Base-by-base conservation (phyloP, 306 rosid genomes). In the Cucumis cinereus region DNA sequence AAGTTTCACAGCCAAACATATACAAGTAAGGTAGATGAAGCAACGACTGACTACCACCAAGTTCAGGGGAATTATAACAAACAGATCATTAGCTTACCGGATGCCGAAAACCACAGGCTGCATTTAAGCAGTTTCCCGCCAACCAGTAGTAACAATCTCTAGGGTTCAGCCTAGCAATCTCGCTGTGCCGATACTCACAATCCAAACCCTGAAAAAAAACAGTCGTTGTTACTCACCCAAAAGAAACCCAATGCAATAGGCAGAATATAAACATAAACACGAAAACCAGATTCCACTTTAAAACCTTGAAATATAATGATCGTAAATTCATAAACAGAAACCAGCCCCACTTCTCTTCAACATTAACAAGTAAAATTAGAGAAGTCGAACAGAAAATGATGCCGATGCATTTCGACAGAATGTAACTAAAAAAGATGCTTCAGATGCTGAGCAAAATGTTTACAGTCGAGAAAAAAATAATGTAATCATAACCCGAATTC, bases 121-220 rank as follows among this genome's bases (percentile, higher is more conserved):
- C 88, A 79, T 94, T 88, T 35, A 85, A 78, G 81, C 96, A 94
- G 61, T 71, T 82, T n/a, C 96, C 94, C 33, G 91, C 82, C 74
- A 94, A 73, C 97, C 96, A 89, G 82, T 87, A 94, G 96, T 96
- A 90, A 84, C 97, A 94, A 52, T 89, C 97, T 85, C 93, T 86
- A 4, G 96, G 96, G 72, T 94, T 94, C 36, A 94, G 89, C 86
- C 94, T 90, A 11, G 95, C 95, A 64, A 90, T 83, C 84, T 91
- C 97, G 54, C 86, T 85, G 76, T 91, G 98, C 62, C 97, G 85
- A 81, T 87, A 91, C 91, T 91, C 96, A 68, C 98, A 94, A 55
- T 91, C 97, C 61, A 26, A 60, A 16, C 98, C 98, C 97, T 94
- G 90, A 50, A 38, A 64, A 59, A 33, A 64, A 59, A 33, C 0